Conservation (phyloP, 805 yeast genomes). For the Blastobotrys terrestris region DNA sequence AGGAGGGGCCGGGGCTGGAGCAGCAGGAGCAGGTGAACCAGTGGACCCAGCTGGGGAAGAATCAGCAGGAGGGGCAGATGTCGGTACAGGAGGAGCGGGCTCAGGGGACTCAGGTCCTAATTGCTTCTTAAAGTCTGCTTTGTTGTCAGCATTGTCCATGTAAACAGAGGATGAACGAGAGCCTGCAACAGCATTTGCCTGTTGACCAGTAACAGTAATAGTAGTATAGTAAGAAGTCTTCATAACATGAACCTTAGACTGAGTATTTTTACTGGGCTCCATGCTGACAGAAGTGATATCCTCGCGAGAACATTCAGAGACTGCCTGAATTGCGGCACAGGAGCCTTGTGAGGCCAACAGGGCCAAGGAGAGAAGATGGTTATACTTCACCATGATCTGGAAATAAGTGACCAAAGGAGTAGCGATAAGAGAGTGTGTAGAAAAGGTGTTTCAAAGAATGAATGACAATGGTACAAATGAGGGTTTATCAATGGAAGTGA, state of each 20-base stretch:
- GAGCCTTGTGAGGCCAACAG: neutral
- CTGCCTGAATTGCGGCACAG: neutral
- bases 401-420: neutral
- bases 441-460: too few species aligned
- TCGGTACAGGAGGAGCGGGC: slow-evolving; percentile 16
- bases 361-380: neutral
- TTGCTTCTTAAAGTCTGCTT: neutral
- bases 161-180: too few species aligned
- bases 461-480: too few species aligned
- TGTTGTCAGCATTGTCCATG: neutral
- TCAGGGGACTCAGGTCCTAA: slow-evolving; percentile 8
- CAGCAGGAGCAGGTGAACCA: slow-evolving; percentile 9
- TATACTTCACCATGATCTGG: neutral
- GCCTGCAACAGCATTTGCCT: neutral
- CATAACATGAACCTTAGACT: neutral
- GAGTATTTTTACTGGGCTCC: neutral
- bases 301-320: neutral
- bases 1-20: slow-evolving; percentile 14
- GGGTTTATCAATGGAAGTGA: neutral
- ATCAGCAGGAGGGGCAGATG: slow-evolving; percentile 8
- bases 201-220: neutral
- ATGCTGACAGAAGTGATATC: neutral
- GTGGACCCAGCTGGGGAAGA: slow-evolving; percentile 4
- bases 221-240: neutral
- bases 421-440: neutral